Percentiles rank a stretch among this genome's conserved stretches.
Evolutionary conservation across 116 monocot species (phyloP).

Genomic region (Posidonia oceanica): DNA sequence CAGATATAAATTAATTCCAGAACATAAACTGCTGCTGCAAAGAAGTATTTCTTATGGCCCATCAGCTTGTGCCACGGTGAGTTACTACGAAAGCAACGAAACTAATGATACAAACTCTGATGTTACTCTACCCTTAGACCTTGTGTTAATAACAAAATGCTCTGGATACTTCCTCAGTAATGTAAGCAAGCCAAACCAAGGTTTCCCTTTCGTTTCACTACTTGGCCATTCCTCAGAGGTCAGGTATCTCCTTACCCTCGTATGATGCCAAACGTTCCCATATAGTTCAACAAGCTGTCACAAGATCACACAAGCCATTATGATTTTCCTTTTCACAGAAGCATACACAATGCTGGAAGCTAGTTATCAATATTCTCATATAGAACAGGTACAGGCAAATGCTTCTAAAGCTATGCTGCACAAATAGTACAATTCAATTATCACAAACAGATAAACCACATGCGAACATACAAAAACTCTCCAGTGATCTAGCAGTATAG

Average conservation of each 20-base stretch:
- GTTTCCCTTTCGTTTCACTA: constrained; percentile 64
- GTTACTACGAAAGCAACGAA: constrained; percentile 30
- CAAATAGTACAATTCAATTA: no score
- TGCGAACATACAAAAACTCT: no score
- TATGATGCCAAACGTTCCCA: constrained; percentile 81
- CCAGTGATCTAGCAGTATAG: no score
- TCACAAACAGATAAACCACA: no score
- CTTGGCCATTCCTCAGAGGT: constrained; percentile 79
- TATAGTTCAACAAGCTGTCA: constrained; percentile 59
- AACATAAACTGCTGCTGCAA: no score
- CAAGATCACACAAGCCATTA: background rate
- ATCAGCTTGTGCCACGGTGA: background rate
- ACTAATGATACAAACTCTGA: constrained; percentile 88
- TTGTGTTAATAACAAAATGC: constrained; percentile 93
- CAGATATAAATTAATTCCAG: no score
- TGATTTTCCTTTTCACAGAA: background rate
- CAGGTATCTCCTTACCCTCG: constrained; percentile 70
- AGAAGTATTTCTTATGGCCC: no score
- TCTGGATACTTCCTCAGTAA: constrained; percentile 90
- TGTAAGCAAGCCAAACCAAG: constrained; percentile 79
- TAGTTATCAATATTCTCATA: no score
- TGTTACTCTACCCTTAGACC: constrained; percentile 65
- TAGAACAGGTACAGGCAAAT: no score
- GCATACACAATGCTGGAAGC: background rate
- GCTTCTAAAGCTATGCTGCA: no score